Evolutionary conservation across 352 stramenopile species (phyloP), one percentile per base, ranked within the genome.

Genomic region (Albugo laibachii): DNA sequence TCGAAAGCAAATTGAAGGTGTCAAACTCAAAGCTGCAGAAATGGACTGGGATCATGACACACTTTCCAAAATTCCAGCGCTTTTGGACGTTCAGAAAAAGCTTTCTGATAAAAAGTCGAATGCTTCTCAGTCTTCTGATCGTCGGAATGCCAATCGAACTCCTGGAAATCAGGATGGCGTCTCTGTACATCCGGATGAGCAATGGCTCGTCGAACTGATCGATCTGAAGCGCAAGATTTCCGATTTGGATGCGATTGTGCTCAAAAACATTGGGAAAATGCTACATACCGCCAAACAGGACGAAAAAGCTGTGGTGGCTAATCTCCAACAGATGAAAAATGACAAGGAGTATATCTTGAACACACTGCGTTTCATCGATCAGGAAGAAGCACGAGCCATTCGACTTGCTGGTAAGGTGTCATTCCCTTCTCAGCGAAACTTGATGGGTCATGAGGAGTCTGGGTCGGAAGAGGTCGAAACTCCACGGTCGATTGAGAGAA

Each of bases 261-360:
- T 85, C 16, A 80, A 76, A 57, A 64, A 77, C 39, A 73, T 82
- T 45, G 57, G 61, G 14, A 52, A 58, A 39, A 69, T 74, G 41
- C 52, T 79, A 21, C 62, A 78, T 45, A 42, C 50, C 6, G 69
- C 69, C 39, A 61, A 59, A 35, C 65, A 61, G 10, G 78, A 91
- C 50, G 78, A 91, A 53, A 60, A 72, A 15, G 59, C 70, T 16
- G 78, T 91, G 16, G 61, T 61, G 20, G 53, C 60, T 13, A 64
- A 78, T 42, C 50, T 91, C 2, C 80, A 87, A 55, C 84, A 81
- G 61, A 85, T 91, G 69, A 84, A 86, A 65, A 66, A 61, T 41
- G 72, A 83, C 63, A 87, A 87, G 66, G 78, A 91, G 61, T 85
- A 86, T 57, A 71, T 91, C 58, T 67, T 91, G 1, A 91, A 91